Evolutionary conservation across 2,329 filamentous ascomycete genomes (phyloP).

Genomic region (Xylariales sp.): DNA sequence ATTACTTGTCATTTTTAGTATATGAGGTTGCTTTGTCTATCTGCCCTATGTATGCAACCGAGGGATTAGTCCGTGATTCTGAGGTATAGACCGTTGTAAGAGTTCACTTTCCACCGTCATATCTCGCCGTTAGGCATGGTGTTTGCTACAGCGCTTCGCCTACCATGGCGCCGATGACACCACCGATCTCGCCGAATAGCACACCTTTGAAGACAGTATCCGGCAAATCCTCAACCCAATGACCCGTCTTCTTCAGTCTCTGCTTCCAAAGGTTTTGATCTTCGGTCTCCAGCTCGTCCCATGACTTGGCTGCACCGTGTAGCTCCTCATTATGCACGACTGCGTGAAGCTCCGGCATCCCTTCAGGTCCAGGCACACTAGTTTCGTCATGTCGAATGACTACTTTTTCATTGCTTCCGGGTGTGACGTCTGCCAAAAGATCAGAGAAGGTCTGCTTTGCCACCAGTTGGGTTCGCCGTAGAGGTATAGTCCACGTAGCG

Average conservation of each 20-base stretch:
- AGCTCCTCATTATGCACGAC: conserved; percentile 42
- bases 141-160: conserved; percentile 35
- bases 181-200: conserved; percentile 69
- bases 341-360: conserved; percentile 30
- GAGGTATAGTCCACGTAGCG: conserved; percentile 22
- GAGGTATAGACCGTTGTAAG: too few species aligned
- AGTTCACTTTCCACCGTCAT: too few species aligned
- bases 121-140: too few species aligned
- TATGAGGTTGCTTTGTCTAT: too few species aligned
- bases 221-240: conserved; percentile 76
- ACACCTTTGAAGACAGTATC: conserved; percentile 73
- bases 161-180: conserved; percentile 51
- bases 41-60: too few species aligned
- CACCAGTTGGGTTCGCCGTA: conserved; percentile 22
- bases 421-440: conserved; percentile 30
- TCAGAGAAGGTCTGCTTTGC: conserved; percentile 28
- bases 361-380: conserved; percentile 18
- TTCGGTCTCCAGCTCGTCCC: conserved; percentile 63
- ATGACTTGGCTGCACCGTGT: conserved; percentile 54
- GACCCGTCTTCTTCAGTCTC: conserved; percentile 62
- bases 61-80: too few species aligned
- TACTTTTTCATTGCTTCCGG: conserved; percentile 30
- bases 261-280: conserved; percentile 67
- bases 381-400: conserved; percentile 30
- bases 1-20: too few species aligned